Conservation (phyloP, 306 rosid species). For the Vigna angularis region DNA sequence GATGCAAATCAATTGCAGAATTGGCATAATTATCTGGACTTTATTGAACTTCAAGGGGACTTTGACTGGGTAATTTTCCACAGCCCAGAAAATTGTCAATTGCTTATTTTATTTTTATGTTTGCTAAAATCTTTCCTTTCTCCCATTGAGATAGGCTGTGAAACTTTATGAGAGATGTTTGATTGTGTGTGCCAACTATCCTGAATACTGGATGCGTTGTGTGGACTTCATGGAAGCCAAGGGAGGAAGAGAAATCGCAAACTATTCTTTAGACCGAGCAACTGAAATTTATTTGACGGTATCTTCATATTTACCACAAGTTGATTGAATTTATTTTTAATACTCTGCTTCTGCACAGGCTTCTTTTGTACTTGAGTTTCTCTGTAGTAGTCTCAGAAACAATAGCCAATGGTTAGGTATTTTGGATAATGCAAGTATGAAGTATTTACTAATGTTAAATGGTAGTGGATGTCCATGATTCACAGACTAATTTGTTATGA, state of each 20-base stretch:
- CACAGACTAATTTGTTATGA: conserved; percentile 21
- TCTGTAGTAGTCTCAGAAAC: conserved; percentile 24
- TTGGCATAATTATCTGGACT: conserved; percentile 93
- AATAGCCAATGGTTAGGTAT: conserved; percentile 21
- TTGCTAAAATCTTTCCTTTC: conserved; percentile 38
- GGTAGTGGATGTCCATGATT: conserved; percentile 11
- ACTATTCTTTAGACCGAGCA: conserved; percentile 80
- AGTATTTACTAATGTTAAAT: conserved; percentile 22
- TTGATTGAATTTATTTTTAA: conserved; percentile 41
- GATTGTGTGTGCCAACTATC: conserved; percentile 90
- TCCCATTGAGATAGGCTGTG: conserved; percentile 62
- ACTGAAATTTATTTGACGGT: conserved; percentile 82
- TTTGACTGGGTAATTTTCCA: conserved; percentile 83
- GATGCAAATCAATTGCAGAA: conserved; percentile 73
- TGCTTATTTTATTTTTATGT: not conserved
- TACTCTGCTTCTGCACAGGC: conserved; percentile 21
- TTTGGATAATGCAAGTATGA: conserved; percentile 17
- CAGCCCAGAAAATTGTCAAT: conserved; percentile 34
- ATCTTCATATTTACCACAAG: conserved; percentile 35
- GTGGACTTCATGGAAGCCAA: conserved; percentile 85
- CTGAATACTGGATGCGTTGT: conserved; percentile 95
- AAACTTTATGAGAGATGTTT: conserved; percentile 92
- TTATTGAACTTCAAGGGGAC: conserved; percentile 81
- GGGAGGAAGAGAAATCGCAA: conserved; percentile 96
- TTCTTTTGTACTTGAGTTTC: conserved; percentile 11